phyloP scores from a whole-genome alignment of 1,139 yeast genomes.

The Scheffersomyces stambukii region DNA sequence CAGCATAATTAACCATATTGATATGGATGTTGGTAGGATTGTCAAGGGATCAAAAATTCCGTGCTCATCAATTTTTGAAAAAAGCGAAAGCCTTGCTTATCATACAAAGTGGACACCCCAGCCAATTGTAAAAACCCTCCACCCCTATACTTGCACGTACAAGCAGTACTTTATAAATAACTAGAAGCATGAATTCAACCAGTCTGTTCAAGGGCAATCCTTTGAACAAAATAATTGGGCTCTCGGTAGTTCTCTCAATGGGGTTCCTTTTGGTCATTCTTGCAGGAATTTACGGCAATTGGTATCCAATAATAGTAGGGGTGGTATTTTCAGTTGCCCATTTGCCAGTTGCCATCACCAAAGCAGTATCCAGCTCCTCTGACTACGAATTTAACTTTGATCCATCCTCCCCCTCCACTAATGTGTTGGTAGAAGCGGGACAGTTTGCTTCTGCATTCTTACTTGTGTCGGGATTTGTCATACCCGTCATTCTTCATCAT shows the following conservation, averaged over 20 bases:
- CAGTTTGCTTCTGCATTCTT: constrained; percentile 66
- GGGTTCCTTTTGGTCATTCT: constrained; percentile 77
- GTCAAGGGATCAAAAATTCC: too few species aligned
- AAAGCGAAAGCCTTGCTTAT: too few species aligned
- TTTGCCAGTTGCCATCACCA: constrained; percentile 52
- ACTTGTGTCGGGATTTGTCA: constrained; percentile 59
- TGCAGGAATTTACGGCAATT: constrained; percentile 71
- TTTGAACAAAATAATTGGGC: constrained; percentile 66
- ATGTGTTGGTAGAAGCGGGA: constrained; percentile 52
- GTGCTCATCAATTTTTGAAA: too few species aligned
- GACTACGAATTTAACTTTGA: constrained; percentile 47
- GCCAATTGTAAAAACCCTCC: too few species aligned
- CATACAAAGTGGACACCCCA: too few species aligned
- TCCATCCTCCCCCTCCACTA: constrained; percentile 28
- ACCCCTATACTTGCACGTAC: too few species aligned
- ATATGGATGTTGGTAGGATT: background rate
- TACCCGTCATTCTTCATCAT: constrained; percentile 66
- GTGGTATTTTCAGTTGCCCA: constrained; percentile 58
- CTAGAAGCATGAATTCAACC: constrained; percentile 31
- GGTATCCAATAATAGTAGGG: constrained; percentile 70
- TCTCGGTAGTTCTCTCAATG: constrained; percentile 68
- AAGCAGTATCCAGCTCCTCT: constrained; percentile 26
- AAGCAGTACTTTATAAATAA: too few species aligned
- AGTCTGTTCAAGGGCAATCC: constrained; percentile 43
- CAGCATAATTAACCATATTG: constrained; percentile 10